Evolutionary conservation across 2,329 filamentous ascomycete species (phyloP).

Genomic region (Stachybotrys elegans): DNA sequence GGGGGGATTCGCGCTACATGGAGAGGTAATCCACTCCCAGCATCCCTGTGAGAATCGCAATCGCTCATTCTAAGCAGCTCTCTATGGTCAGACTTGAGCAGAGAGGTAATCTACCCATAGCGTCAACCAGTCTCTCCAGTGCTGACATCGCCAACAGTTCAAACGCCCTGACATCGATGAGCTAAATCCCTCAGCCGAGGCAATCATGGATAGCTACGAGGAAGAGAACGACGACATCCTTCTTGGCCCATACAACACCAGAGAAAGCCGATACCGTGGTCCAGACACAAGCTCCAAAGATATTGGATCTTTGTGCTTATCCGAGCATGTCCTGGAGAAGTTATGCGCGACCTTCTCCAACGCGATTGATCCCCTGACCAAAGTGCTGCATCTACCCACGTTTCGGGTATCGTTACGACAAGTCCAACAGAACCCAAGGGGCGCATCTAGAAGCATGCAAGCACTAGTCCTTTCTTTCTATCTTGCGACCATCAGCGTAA

Average conservation of each 20-base stretch:
- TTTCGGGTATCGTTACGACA: slow-evolving; percentile 9
- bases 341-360: slow-evolving; percentile 21
- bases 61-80: not conserved
- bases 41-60: not conserved
- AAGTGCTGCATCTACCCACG: slow-evolving; percentile 33
- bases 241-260: not conserved
- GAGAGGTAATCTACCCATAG: not conserved
- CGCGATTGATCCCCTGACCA: slow-evolving; percentile 32
- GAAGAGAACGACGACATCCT: not conserved
- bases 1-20: not conserved
- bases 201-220: not conserved
- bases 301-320: not conserved
- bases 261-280: not conserved
- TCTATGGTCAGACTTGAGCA: not conserved
- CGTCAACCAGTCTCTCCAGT: not conserved
- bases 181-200: not conserved
- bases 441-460: slow-evolving; percentile 30
- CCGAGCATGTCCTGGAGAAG: not conserved
- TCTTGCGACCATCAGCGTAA: slow-evolving; percentile 26
- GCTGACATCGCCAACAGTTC: not conserved
- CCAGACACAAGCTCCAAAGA: not conserved
- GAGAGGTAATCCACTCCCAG: not conserved
- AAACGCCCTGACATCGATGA: not conserved
- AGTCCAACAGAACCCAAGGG: slow-evolving; percentile 5
- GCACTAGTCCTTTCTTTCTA: slow-evolving; percentile 34